These are phyloP conservation scores for Solanum acaule DNA, from an alignment of 257 asterid genomes.

Conservation along the genomic window DNA sequence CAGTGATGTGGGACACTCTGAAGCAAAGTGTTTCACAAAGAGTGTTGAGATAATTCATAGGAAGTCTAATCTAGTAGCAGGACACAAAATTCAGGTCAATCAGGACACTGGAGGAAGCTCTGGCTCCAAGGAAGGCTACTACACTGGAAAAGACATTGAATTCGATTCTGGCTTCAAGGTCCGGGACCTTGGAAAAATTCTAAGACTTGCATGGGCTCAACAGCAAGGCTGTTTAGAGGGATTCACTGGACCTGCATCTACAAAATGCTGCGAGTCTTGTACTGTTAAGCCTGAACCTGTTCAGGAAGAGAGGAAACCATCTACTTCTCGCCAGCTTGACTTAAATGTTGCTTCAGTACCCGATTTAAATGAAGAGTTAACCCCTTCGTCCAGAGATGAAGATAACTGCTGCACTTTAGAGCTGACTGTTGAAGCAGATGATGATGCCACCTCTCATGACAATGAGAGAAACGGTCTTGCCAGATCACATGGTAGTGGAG, in stretches of 20 bases:
- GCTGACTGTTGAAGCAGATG: conserved; percentile 44
- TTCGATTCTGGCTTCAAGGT: conserved; percentile 79
- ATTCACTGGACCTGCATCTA: conserved; percentile 26
- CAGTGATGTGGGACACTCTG: conserved; percentile 77
- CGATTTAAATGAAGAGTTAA: conserved; percentile 69
- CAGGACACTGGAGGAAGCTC: conserved; percentile 48
- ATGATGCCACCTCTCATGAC: conserved; percentile 56
- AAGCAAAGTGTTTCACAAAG: conserved; percentile 69
- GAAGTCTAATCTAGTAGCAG: conserved; percentile 20
- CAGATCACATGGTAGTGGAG: conserved; percentile 43
- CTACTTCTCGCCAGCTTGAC: conserved; percentile 68
- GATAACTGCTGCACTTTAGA: conserved; percentile 43
- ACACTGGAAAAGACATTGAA: conserved; percentile 34
- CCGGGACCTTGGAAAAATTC: conserved; percentile 75
- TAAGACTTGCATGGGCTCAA: conserved; percentile 56
- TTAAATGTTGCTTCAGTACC: conserved; percentile 74
- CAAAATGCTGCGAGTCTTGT: conserved; percentile 26
- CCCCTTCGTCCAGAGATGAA: conserved; percentile 69
- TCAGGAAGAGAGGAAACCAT: conserved; percentile 26
- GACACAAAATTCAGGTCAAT: conserved; percentile 31
- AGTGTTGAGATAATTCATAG: conserved; percentile 56
- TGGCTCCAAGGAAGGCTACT: conserved; percentile 25
- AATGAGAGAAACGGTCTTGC: conserved; percentile 29
- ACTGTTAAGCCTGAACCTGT: conserved; percentile 33
- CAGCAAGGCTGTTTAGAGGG: conserved; percentile 53